These are phyloP conservation scores for Aureobasidium sp. DNA, from an alignment of 2,329 filamentous ascomycete genomes.

Conservation along the genomic window DNA sequence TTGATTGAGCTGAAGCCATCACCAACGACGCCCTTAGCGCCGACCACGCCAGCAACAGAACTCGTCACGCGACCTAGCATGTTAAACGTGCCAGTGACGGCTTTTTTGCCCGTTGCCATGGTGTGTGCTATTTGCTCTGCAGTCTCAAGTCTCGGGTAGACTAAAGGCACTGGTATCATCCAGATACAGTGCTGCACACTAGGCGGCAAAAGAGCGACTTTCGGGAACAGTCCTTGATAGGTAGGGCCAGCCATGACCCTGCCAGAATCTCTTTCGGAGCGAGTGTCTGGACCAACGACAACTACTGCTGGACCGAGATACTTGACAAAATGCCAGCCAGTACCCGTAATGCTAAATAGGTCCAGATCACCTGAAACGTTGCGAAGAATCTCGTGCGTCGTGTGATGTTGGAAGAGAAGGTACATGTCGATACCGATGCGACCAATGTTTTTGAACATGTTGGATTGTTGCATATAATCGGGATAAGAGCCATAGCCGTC, in stretches of 20 bases:
- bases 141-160: slow-evolving; percentile 86
- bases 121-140: slow-evolving; percentile 89
- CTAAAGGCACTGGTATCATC: slow-evolving; percentile 85
- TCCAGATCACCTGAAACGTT: slow-evolving; percentile 83
- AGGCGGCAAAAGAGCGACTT: slow-evolving; percentile 80
- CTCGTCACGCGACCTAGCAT: slow-evolving; percentile 91
- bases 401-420: slow-evolving; percentile 95
- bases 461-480: slow-evolving; percentile 95
- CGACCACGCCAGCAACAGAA: slow-evolving; percentile 89
- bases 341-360: slow-evolving; percentile 93
- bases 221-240: slow-evolving; percentile 95
- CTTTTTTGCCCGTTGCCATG: slow-evolving; percentile 90
- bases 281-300: slow-evolving; percentile 81
- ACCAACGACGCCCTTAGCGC: slow-evolving; percentile 85
- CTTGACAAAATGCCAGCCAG: slow-evolving; percentile 98
- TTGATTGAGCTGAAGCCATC: slow-evolving; percentile 93
- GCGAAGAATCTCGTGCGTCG: slow-evolving; percentile 84
- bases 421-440: slow-evolving; percentile 97
- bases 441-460: slow-evolving; percentile 97
- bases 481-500: slow-evolving; percentile 97
- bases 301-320: slow-evolving; percentile 87
- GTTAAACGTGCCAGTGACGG: slow-evolving; percentile 93
- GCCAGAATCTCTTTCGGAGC: slow-evolving; percentile 78
- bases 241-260: slow-evolving; percentile 92
- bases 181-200: slow-evolving; percentile 95